Evolutionary conservation across 352 stramenopile genomes (phyloP).

Genomic region (Phytophthora ohioensis): DNA sequence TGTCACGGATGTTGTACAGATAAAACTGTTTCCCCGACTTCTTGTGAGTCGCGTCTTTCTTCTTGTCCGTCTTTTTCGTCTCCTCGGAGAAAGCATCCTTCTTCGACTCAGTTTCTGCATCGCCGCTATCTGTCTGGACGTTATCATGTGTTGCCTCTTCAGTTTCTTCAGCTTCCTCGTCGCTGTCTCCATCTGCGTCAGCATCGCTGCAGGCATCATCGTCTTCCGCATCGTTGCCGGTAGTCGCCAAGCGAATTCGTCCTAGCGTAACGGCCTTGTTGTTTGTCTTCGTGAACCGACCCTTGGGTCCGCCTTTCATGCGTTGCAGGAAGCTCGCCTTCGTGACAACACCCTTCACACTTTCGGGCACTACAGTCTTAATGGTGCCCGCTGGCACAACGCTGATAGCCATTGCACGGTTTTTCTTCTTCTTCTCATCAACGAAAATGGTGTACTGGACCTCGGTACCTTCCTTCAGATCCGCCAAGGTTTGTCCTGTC

Average conservation of each 20-base stretch:
- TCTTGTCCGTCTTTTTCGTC: constrained; percentile 35
- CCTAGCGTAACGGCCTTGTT: constrained; percentile 65
- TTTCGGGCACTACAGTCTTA: constrained; percentile 48
- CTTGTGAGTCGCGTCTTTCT: constrained; percentile 20
- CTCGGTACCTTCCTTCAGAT: constrained; percentile 79
- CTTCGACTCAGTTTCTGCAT: constrained; percentile 13
- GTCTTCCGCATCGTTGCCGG: constrained; percentile 28
- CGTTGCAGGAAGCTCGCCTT: constrained; percentile 69
- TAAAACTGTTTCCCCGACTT: constrained; percentile 38
- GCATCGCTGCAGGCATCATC: constrained; percentile 37
- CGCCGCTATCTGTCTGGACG: constrained; percentile 7
- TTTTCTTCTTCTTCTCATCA: constrained; percentile 85
- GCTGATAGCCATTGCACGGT: constrained; percentile 52
- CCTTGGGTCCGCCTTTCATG: constrained; percentile 48
- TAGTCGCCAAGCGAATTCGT: constrained; percentile 52
- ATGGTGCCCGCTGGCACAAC: constrained; percentile 71
- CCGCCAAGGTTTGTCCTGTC: constrained; percentile 54
- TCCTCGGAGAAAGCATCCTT: constrained; percentile 12
- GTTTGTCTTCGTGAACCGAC: constrained; percentile 45
- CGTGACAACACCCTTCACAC: constrained; percentile 60
- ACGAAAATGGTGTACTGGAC: constrained; percentile 65
- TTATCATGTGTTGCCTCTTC: constrained; percentile 31
- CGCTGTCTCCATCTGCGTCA: constrained; percentile 28
- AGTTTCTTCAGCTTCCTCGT: constrained; percentile 32
- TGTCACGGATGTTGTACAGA: constrained; percentile 76